Conservation (phyloP, 2,329 filamentous ascomycete genomes). For the Aureobasidium sp. region DNA sequence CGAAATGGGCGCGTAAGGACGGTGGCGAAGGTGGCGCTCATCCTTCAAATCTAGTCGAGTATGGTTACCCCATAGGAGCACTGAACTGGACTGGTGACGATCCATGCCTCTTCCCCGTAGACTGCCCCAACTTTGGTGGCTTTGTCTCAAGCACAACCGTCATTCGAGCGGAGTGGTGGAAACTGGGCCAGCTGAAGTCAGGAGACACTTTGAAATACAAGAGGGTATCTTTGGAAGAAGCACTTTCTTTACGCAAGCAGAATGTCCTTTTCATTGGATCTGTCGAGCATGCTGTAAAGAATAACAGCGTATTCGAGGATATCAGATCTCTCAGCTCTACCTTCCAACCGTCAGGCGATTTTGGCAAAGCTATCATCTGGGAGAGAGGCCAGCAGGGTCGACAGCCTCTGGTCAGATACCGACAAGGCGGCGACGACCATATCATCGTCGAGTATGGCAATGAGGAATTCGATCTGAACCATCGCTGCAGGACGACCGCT, state of each 20-base stretch:
- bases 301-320: slow-evolving; percentile 26
- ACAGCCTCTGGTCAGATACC: slow-evolving; percentile 27
- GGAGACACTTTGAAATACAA: slow-evolving; percentile 49
- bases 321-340: slow-evolving; percentile 27
- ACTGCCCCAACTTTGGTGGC: slow-evolving; percentile 55
- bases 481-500: slow-evolving; percentile 45
- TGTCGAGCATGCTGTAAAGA: slow-evolving; percentile 36
- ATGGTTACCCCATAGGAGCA: slow-evolving; percentile 53
- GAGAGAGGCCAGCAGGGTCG: slow-evolving; percentile 23
- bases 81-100: slow-evolving; percentile 58
- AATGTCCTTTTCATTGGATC: slow-evolving; percentile 41
- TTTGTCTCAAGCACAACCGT: slow-evolving; percentile 52
- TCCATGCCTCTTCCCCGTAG: slow-evolving; percentile 52
- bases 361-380: slow-evolving; percentile 26
- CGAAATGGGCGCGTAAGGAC: slow-evolving; percentile 51
- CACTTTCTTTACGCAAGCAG: slow-evolving; percentile 38
- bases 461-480: slow-evolving; percentile 49
- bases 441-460: slow-evolving; percentile 53
- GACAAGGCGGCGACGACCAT: slow-evolving; percentile 42
- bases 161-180: slow-evolving; percentile 53
- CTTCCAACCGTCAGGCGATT: slow-evolving; percentile 21
- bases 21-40: slow-evolving; percentile 59
- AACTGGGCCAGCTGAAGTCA: slow-evolving; percentile 54
- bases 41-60: slow-evolving; percentile 46
- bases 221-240: slow-evolving; percentile 46